Evolutionary conservation across 331 rosid species (phyloP).

Genomic region (Quercus lobata): DNA sequence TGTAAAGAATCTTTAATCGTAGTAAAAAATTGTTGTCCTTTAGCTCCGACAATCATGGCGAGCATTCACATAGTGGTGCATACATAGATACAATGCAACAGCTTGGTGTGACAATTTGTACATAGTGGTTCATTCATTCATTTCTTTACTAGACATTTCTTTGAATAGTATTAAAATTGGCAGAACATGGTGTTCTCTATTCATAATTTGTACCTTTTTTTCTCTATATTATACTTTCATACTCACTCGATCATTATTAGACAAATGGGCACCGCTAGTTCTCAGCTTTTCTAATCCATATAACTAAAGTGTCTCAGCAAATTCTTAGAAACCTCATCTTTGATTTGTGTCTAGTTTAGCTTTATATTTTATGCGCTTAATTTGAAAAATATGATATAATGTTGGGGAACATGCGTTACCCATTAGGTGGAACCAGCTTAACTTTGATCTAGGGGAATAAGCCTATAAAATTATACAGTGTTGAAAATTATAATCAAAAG

Average conservation of each 20-base stretch:
- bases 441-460: background rate
- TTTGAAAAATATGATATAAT: background rate
- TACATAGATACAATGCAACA: conserved; percentile 24
- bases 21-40: conserved; percentile 12
- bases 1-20: background rate
- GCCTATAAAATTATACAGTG: background rate
- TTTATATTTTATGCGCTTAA: background rate
- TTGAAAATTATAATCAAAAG: background rate
- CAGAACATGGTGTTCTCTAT: conserved; percentile 28
- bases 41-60: conserved; percentile 54
- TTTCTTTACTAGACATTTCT: background rate
- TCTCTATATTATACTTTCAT: background rate
- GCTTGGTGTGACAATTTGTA: conserved; percentile 48
- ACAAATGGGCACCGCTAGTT: conserved; percentile 12
- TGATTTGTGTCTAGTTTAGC: background rate
- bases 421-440: conserved; percentile 1
- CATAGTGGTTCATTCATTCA: background rate
- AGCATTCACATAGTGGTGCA: conserved; percentile 49
- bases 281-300: background rate
- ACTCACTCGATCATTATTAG: background rate
- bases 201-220: background rate
- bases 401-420: conserved; percentile 8
- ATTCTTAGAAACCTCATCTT: background rate
- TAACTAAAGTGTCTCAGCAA: background rate
- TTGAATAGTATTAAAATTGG: background rate